Evolutionary conservation across 1,284 basidiomycete genomes (phyloP), one percentile per base, ranked within the genome.

Genomic region (Leccinum angustisporum): DNA sequence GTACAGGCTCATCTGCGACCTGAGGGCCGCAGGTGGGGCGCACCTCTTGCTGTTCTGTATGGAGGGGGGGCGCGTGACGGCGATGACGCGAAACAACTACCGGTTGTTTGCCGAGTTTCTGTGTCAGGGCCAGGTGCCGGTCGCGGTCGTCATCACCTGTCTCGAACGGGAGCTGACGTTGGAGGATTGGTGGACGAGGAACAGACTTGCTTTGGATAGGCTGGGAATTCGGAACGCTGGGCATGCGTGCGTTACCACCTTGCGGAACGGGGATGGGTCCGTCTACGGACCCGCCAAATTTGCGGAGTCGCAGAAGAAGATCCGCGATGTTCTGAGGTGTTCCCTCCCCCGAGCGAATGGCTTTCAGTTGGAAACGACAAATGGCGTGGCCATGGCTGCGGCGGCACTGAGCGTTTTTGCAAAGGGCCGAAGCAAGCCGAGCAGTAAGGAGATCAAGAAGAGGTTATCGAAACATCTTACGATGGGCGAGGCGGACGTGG

Each of bases 41-140:
- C 57, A 63, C 36, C 62, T 63, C 25, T 50, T 63, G 30, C 46
- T 63, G 6, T 34, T 54, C 6, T 63, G 61, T 48, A 36, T 63
- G 36, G 36, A 18, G 7, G 30, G 36, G 6, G 2, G 16, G 7
- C 31, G 27, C 2, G 18, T 63, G 13, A 59, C 18, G n/a, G 0
- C 16, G 6, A 27, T 18, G 6, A 33, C 30, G 7, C 55, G 10
- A 14, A 58, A 13, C 61, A 63, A 63, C 33, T 56, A 59, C 8
- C 27, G 14, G 5, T 6, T 59, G 36, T 63, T 63, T 10, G 21
- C 21, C 25, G 56, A 63, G n/a, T 27, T 59, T 14, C 14, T 55
- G 18, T 58, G 57, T 33, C 56, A 30, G 7, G 13, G 5, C 21
- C 27, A 14, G 10, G 53, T 63, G 2, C 61, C 61, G 10, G 16